Evolutionary conservation across 2,329 filamentous ascomycete genomes (phyloP), one percentile per base, ranked within the genome.

Genomic region (Alternaria angustiovoidea): DNA sequence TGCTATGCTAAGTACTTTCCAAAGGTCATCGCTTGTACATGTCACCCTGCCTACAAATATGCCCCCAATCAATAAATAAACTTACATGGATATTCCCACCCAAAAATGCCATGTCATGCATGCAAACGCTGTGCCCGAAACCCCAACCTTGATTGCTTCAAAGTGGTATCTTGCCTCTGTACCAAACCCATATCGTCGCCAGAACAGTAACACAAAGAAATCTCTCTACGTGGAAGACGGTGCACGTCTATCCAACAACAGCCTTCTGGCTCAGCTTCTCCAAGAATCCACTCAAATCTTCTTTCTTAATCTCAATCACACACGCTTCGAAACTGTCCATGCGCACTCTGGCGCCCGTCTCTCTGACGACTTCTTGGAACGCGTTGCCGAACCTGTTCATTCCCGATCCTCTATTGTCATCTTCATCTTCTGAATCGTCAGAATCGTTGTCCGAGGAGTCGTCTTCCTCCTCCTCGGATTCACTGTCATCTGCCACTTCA

Each of bases 311-410:
- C 78, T 99, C 95, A 47, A 98, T 94, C 7, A 98, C 95, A 73
- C 93, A 96, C 77, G 97, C 92, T 80, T 99, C 95, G 73, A 99
- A 99, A 78, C 92, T 96, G 79, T 99, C 95, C 75, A 97, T 96
- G 61, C 93, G 85, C 20, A 98, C 93, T 16, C 94, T 83, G 0
- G 94, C 92, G 60, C 90, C 95, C 16, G 94, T 98, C 82, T 97
- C 93, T 52, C 90, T 87, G 2, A 97, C 91, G 0, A 98, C 95
- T 74, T 97, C 93, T 76, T 97, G 93, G 78, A 99, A 99, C 3
- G 95, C 94, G 71, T 90, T 93, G 7, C 95, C 95, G 73, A 99
- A 99, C 51, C 91, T 88, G 79, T 98, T 99, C 53, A 92, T 81
- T 2, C 94, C 91, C 54, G 91, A 91, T 0, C 90, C 89, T 62